Conservation (phyloP, 2,329 filamentous ascomycete genomes). For the Cercospora sojina region DNA sequence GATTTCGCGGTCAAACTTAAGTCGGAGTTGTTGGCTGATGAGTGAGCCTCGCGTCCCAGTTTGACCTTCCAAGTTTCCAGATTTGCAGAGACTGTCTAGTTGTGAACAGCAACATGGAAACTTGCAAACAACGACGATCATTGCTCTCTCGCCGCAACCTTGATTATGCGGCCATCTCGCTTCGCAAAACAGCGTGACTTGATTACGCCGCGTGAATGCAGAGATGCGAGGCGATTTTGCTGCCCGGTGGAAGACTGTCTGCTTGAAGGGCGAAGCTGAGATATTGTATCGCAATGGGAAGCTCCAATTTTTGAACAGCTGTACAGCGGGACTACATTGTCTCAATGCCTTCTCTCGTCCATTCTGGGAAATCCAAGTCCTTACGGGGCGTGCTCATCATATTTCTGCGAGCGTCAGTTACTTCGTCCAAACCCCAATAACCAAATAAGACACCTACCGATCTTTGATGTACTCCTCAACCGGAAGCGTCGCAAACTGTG, state of each 20-base stretch:
- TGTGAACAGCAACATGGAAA: neutral
- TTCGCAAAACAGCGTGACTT: neutral
- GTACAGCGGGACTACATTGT: neutral
- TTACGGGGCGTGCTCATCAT: constrained; percentile 23
- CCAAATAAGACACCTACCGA: neutral
- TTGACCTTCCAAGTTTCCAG: neutral
- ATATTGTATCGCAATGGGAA: neutral
- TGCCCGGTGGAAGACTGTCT: neutral
- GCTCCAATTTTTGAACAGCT: neutral
- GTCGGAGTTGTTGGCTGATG: neutral
- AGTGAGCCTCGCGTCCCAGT: neutral
- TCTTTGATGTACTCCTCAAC: constrained; percentile 42
- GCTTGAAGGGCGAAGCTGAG: neutral
- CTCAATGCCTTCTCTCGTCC: constrained; percentile 23
- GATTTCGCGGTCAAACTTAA: neutral
- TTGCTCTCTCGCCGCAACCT: neutral
- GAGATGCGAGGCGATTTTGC: neutral
- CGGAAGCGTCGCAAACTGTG: constrained; percentile 43
- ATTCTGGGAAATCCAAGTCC: constrained; percentile 24
- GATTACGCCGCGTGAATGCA: neutral
- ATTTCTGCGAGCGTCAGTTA: constrained; percentile 13
- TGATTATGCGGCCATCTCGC: neutral
- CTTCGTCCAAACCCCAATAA: neutral
- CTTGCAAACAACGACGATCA: neutral
- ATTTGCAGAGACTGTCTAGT: neutral